Evolutionary conservation across 2,329 filamentous ascomycete genomes (phyloP).

Genomic region (Fusarium robinianum): DNA sequence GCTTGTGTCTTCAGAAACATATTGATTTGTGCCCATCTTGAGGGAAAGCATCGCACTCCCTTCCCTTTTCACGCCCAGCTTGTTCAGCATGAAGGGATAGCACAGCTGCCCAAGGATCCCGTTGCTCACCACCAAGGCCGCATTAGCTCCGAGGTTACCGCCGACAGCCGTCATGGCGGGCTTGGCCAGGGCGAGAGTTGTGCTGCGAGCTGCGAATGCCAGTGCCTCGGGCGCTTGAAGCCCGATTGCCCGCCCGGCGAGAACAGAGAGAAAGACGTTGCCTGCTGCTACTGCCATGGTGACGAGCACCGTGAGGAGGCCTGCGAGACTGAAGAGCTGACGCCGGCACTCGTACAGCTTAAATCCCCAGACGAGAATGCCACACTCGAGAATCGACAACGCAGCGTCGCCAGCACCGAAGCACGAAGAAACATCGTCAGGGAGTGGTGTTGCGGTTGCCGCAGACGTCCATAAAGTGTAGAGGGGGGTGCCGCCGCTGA

Average conservation of each 20-base stretch:
- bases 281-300: constrained; percentile 44
- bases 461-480: constrained; percentile 43
- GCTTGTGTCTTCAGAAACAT: no score
- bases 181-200: constrained; percentile 55
- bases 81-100: constrained; percentile 44
- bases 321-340: constrained; percentile 51
- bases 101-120: constrained; percentile 52
- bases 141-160: constrained; percentile 53
- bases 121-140: constrained; percentile 56
- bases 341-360: constrained; percentile 56
- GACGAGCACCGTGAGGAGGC: constrained; percentile 45
- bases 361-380: constrained; percentile 58
- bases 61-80: constrained; percentile 33
- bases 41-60: neutral
- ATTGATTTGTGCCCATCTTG: no score
- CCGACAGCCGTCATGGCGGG: constrained; percentile 51
- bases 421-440: constrained; percentile 31
- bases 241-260: constrained; percentile 43
- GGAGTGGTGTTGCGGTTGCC: constrained; percentile 11
- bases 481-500: constrained; percentile 43
- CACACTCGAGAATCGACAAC: constrained; percentile 53
- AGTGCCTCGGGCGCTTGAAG: constrained; percentile 44
- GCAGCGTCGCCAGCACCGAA: constrained; percentile 56
- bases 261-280: constrained; percentile 50
- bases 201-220: constrained; percentile 55